Conservation (phyloP, 192 early-diverging fungal species). For the Podila verticillata region DNA sequence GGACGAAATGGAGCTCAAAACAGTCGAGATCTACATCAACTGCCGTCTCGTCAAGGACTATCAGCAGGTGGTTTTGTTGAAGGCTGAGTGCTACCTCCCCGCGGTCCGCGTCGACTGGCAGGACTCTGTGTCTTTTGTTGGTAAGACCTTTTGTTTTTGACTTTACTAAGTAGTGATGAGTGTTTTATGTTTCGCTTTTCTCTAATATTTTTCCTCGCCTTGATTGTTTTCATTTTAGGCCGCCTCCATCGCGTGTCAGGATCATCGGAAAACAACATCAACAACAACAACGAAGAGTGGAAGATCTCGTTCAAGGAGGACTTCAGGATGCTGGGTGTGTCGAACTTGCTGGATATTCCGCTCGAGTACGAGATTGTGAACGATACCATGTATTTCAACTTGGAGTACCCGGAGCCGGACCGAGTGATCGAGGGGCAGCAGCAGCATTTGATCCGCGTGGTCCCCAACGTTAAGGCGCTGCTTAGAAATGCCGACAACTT, state of each 20-base stretch:
- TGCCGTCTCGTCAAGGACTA: conserved; percentile 86
- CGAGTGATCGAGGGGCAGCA: conserved; percentile 39
- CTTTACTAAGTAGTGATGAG: neutral
- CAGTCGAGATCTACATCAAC: conserved; percentile 79
- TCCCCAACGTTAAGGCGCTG: conserved; percentile 64
- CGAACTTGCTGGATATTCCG: conserved; percentile 62
- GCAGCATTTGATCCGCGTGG: conserved; percentile 56
- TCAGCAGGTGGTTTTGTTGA: conserved; percentile 73
- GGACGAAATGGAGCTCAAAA: conserved; percentile 69
- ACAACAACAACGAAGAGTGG: conserved; percentile 52
- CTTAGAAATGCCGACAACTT: conserved; percentile 69
- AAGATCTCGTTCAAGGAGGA: conserved; percentile 56
- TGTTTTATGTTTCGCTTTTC: neutral
- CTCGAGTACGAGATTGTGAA: conserved; percentile 76
- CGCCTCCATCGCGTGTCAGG: conserved; percentile 26
- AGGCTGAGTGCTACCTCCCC: conserved; percentile 69
- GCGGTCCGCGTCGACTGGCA: conserved; percentile 55
- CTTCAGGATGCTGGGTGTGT: conserved; percentile 56
- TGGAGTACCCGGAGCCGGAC: conserved; percentile 61
- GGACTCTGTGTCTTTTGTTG: conserved; percentile 57
- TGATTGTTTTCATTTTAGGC: conserved; percentile 10
- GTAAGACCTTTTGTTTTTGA: conserved; percentile 21
- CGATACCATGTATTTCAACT: conserved; percentile 76
- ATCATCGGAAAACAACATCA: conserved; percentile 31
- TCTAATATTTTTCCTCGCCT: neutral